Evolutionary conservation across 2,329 filamentous ascomycete genomes (phyloP).

Genomic region (Teratosphaeria destructans): DNA sequence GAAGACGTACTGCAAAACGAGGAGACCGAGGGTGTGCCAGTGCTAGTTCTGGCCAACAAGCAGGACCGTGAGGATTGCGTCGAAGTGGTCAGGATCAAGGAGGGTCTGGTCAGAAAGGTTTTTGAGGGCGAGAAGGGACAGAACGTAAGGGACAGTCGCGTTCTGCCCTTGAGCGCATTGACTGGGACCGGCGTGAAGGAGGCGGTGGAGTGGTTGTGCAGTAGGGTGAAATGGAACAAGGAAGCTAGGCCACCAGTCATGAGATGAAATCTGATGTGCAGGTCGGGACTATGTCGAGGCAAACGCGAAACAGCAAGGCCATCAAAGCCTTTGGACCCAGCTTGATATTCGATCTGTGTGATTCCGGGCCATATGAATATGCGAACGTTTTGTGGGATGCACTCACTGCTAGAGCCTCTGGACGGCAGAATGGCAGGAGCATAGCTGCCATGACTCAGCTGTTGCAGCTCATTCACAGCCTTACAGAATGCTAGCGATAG

Average conservation of each 20-base stretch:
- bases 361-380: too few species aligned
- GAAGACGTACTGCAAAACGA: slow-evolving; percentile 81
- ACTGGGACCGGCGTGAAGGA: slow-evolving; percentile 75
- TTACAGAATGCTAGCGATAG: too few species aligned
- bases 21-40: slow-evolving; percentile 81
- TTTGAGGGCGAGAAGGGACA: slow-evolving; percentile 87
- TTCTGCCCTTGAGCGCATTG: slow-evolving; percentile 84
- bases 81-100: slow-evolving; percentile 94
- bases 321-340: too few species aligned
- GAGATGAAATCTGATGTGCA: slow-evolving; percentile 49
- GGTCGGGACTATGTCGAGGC: background rate
- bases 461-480: too few species aligned
- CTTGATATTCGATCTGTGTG: too few species aligned
- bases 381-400: too few species aligned
- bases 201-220: slow-evolving; percentile 93
- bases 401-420: too few species aligned
- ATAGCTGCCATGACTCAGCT: too few species aligned
- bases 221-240: slow-evolving; percentile 91
- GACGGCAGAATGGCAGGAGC: too few species aligned
- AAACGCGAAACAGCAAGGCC: background rate
- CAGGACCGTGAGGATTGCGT: slow-evolving; percentile 96
- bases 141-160: slow-evolving; percentile 78
- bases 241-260: slow-evolving; percentile 85
- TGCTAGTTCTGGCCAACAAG: slow-evolving; percentile 91
- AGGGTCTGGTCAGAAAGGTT: slow-evolving; percentile 87